Percentiles rank a stretch among this genome's conserved stretches.
phyloP scores from a whole-genome alignment of 768 basidiomycete genomes.

The Auriscalpium orientale region DNA sequence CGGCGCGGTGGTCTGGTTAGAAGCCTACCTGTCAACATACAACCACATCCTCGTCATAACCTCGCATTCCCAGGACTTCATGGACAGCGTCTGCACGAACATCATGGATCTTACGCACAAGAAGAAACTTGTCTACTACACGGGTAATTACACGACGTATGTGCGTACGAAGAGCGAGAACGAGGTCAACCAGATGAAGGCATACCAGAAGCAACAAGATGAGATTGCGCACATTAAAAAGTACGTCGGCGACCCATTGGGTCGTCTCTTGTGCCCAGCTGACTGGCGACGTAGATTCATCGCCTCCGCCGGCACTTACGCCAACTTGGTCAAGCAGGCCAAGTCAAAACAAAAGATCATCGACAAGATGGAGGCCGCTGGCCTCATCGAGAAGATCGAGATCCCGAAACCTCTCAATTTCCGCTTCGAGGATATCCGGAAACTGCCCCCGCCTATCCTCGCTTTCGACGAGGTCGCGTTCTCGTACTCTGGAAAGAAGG shows the following conservation, averaged over 20 bases:
- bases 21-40: conserved; percentile 96
- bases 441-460: conserved; percentile 93
- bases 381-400: conserved; percentile 90
- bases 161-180: conserved; percentile 95
- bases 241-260: conserved; percentile 35
- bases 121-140: conserved; percentile 92
- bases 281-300: conserved; percentile 60
- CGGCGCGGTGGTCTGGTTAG: conserved; percentile 97
- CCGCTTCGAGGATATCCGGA: conserved; percentile 93
- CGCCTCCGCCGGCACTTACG: conserved; percentile 98
- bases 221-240: conserved; percentile 98
- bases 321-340: conserved; percentile 96
- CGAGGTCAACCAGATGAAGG: conserved; percentile 99
- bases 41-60: conserved; percentile 98
- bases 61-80: conserved; percentile 98
- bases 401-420: conserved; percentile 67
- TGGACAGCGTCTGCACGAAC: conserved; percentile 96
- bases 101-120: conserved; percentile 92
- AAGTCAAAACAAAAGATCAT: conserved; percentile 99
- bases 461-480: conserved; percentile 95
- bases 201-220: conserved; percentile 96
- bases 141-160: conserved; percentile 95
- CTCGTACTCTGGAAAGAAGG: conserved; percentile 84
- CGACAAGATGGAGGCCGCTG: conserved; percentile 99
- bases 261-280: conserved; percentile 4